Evolutionary conservation across 2,329 filamentous ascomycete species (phyloP), one percentile per base, ranked within the genome.

Genomic region (Dactylellina cionopaga): DNA sequence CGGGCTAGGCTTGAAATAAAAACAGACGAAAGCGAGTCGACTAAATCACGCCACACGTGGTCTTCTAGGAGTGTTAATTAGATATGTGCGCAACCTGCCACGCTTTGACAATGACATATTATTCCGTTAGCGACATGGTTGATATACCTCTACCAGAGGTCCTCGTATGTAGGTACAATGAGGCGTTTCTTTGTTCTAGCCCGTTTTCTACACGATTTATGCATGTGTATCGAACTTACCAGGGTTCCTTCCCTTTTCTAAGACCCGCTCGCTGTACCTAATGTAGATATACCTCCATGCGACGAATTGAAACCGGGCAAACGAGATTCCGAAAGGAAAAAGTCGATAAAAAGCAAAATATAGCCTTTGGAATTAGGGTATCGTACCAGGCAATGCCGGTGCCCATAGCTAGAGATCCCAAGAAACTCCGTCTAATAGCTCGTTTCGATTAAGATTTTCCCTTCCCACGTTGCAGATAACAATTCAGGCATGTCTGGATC

Each of bases 51-150:
- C 25, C 37, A 55, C 47, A 54, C 37, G 47, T 46, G 59, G 43
- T 31, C 13, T 13, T 54, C 47, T 17, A 44, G 19, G 29, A 3
- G 19, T 24, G 11, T 47, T 19, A 54, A 46, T 51, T 54, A 9
- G 27, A 17, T 55, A 31, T 46, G 47, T 41, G 59, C 59, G 47
- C 27, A 55, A 47, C 22, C 51, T 64, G 47, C 59, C 58, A 64
- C 59, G 59, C 59, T 64, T 64, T 64, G 59, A 64, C 59, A 17
- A 41, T 64, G 59, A 54, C 46, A 63, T 31, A 24, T 37, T 29
- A 35, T 64, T 35, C 59, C 59, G 46, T 31, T 41, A n/a, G n/a
- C n/a, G n/a, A n/a, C n/a, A n/a, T n/a, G n/a, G n/a, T n/a, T n/a
- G n/a, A n/a, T n/a, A n/a, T n/a, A n/a, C n/a, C n/a, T n/a, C n/a